Percentiles rank a stretch among this genome's conserved stretches.
These are phyloP conservation scores for Drosera spatulata DNA, from an alignment of 179 eudicot species.

Conservation along the genomic window DNA sequence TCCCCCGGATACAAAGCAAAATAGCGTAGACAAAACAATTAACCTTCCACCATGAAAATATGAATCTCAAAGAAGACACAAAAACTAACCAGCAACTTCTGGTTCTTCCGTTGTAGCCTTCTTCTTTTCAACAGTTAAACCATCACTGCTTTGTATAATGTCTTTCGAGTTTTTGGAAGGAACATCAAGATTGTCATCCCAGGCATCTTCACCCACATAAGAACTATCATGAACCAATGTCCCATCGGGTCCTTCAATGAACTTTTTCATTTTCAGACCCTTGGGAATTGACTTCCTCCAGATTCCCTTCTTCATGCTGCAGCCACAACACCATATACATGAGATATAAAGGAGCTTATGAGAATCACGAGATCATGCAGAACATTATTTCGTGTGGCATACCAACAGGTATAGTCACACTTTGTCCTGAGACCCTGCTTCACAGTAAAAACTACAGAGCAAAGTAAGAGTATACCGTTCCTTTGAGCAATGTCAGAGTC, in stretches of 20 bases:
- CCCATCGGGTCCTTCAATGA: constrained; percentile 65
- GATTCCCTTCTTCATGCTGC: constrained; percentile 66
- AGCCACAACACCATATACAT: not conserved
- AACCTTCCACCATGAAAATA: too few species aligned
- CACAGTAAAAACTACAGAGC: too few species aligned
- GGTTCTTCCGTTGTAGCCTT: constrained; percentile 35
- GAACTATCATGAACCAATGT: constrained; percentile 71
- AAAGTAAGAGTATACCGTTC: too few species aligned
- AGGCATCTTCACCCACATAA: constrained; percentile 88
- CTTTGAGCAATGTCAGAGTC: too few species aligned
- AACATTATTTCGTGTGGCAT: too few species aligned
- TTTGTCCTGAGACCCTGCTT: too few species aligned
- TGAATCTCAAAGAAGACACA: not conserved
- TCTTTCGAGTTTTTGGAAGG: constrained; percentile 32
- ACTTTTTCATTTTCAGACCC: constrained; percentile 79
- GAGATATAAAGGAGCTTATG: not conserved
- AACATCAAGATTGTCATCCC: constrained; percentile 60
- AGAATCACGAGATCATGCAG: too few species aligned
- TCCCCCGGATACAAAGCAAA: too few species aligned
- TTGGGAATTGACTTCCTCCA: constrained; percentile 90
- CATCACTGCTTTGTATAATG: constrained; percentile 33
- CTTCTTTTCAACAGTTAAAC: constrained; percentile 40
- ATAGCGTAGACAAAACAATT: too few species aligned
- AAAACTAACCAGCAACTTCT: constrained; percentile 57
- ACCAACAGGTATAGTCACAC: too few species aligned